Conservation (phyloP, 202 grass and related monocot species). For the Sporobolus alterniflorus region DNA sequence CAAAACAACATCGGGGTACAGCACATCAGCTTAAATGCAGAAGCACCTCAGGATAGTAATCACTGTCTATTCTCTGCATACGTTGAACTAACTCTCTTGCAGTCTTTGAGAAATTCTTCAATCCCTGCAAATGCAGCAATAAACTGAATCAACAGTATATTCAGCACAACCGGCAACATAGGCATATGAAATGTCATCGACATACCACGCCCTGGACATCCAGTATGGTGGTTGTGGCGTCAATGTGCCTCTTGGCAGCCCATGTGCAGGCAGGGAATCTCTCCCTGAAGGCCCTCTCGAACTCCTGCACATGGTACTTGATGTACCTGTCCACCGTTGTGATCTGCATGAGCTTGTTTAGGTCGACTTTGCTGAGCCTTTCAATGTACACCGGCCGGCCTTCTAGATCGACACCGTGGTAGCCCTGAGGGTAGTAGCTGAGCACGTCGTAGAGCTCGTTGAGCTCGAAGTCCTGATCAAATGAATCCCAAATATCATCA, state of each 20-base stretch:
- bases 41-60: constrained; percentile 90
- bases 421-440: constrained; percentile 76
- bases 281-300: constrained; percentile 76
- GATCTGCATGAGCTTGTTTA: constrained; percentile 70
- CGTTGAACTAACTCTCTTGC: constrained; percentile 82
- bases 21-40: background rate
- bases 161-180: background rate
- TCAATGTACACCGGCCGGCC: constrained; percentile 86
- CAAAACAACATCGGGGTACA: background rate
- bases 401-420: constrained; percentile 75
- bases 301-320: constrained; percentile 93
- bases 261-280: constrained; percentile 81
- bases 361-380: constrained; percentile 74
- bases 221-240: constrained; percentile 77
- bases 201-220: constrained; percentile 89
- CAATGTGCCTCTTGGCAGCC: constrained; percentile 79
- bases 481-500: constrained; percentile 7
- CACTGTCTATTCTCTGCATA: constrained; percentile 83
- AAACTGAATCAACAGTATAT: constrained; percentile 2
- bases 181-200: background rate
- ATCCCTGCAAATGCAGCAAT: constrained; percentile 45
- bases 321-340: constrained; percentile 77
- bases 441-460: constrained; percentile 65
- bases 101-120: constrained; percentile 87
- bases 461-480: constrained; percentile 68